Evolutionary conservation across 2,329 filamentous ascomycete species (phyloP).

Genomic region (Metarhizium guizhouense): DNA sequence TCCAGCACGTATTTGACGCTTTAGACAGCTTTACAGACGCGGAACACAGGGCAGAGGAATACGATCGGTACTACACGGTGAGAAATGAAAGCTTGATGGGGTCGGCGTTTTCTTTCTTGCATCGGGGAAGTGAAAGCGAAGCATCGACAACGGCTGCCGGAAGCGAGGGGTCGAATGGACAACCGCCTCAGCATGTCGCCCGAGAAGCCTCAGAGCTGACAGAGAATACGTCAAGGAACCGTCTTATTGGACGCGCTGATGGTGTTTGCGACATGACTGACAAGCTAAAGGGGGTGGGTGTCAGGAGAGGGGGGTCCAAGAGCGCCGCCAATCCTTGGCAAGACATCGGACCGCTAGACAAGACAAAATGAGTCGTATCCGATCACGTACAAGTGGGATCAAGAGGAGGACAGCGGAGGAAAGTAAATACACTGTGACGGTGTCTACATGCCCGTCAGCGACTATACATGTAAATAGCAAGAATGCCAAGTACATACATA

Average conservation of each 20-base stretch:
- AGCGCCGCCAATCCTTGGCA: neutral
- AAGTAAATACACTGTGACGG: neutral
- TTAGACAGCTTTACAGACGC: conserved; percentile 61
- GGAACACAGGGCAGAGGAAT: conserved; percentile 51
- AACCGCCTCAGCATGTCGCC: conserved; percentile 18
- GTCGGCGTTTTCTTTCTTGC: conserved; percentile 18
- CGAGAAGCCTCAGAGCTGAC: conserved; percentile 12
- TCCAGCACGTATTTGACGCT: conserved; percentile 85
- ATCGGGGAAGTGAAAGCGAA: conserved; percentile 27
- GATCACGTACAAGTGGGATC: neutral
- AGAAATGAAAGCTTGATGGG: conserved; percentile 41
- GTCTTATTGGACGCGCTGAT: neutral
- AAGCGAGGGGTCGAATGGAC: neutral
- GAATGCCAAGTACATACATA: too few species aligned
- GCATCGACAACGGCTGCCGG: conserved; percentile 20
- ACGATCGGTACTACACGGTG: conserved; percentile 45
- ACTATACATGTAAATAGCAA: neutral
- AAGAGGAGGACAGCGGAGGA: neutral
- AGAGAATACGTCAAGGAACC: neutral
- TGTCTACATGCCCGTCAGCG: too few species aligned
- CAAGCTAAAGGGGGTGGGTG: conserved; percentile 20
- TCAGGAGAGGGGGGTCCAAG: conserved; percentile 8
- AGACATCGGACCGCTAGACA: conserved; percentile 1
- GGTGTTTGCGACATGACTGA: conserved; percentile 6
- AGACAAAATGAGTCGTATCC: neutral